Evolutionary conservation across 2,329 filamentous ascomycete genomes (phyloP).

Genomic region (Thielaviopsis ethacetica): DNA sequence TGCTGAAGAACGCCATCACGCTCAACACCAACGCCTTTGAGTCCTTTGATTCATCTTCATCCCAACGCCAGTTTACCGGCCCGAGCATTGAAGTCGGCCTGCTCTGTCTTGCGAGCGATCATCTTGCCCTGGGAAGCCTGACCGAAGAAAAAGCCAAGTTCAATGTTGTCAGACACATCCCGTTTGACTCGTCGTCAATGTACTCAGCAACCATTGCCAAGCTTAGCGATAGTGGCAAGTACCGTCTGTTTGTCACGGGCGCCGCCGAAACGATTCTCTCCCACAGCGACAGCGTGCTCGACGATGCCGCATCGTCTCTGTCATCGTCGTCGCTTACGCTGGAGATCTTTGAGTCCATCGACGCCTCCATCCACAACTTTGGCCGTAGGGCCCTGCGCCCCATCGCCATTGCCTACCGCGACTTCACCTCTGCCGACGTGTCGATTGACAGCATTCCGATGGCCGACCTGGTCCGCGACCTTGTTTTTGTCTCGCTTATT

Average conservation of each 20-base stretch:
- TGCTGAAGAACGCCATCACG: conserved; percentile 25
- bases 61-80: conserved; percentile 28
- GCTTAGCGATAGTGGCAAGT: conserved; percentile 25
- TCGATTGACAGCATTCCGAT: conserved; percentile 22
- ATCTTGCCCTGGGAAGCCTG: conserved; percentile 29
- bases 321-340: conserved; percentile 18
- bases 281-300: conserved; percentile 25
- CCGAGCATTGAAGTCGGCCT: conserved; percentile 40
- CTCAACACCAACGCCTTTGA: conserved; percentile 40
- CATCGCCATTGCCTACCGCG: conserved; percentile 48
- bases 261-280: conserved; percentile 39
- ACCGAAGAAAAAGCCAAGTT: conserved; percentile 30
- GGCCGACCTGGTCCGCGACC: conserved; percentile 13
- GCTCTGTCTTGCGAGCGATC: conserved; percentile 32
- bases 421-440: conserved; percentile 33
- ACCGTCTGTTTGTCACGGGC: conserved; percentile 38
- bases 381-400: conserved; percentile 51
- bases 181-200: conserved; percentile 37
- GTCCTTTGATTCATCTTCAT: conserved; percentile 22
- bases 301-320: conserved; percentile 26
- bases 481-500: conserved; percentile 31
- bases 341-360: conserved; percentile 19
- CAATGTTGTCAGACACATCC: conserved; percentile 31
- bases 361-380: conserved; percentile 30
- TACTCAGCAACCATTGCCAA: conserved; percentile 39